These are phyloP conservation scores for Dioscorea zingiberensis DNA, from an alignment of 106 monocot genomes.

Conservation along the genomic window DNA sequence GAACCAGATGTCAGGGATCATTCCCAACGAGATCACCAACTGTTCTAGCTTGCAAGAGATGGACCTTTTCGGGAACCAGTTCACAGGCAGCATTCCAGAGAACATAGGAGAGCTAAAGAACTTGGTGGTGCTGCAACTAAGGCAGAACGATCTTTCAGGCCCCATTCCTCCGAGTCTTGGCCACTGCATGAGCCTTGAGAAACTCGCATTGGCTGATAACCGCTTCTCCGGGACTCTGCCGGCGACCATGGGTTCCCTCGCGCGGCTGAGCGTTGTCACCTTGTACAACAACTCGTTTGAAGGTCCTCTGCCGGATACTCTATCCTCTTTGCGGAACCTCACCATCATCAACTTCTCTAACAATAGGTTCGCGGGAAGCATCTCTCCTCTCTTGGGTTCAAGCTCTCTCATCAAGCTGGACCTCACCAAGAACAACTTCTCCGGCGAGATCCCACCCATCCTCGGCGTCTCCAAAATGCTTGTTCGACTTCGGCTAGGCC, in stretches of 20 bases:
- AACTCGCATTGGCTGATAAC: conserved; percentile 77
- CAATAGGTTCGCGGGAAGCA: conserved; percentile 71
- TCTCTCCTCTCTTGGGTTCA: conserved; percentile 54
- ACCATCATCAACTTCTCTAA: conserved; percentile 69
- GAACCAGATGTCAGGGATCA: conserved; percentile 75
- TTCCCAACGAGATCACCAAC: conserved; percentile 62
- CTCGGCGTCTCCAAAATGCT: conserved; percentile 36
- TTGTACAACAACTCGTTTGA: conserved; percentile 88
- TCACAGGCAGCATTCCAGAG: conserved; percentile 55
- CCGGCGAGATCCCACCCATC: conserved; percentile 44
- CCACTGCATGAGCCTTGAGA: conserved; percentile 52
- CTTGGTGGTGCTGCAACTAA: conserved; percentile 62
- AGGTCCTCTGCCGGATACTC: conserved; percentile 53
- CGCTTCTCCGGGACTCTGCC: conserved; percentile 60
- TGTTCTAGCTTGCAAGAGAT: conserved; percentile 68
- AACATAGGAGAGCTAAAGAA: conserved; percentile 63
- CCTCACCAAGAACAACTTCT: conserved; percentile 85
- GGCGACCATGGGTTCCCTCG: conserved; percentile 37
- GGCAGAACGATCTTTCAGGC: conserved; percentile 83
- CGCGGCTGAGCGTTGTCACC: conserved; percentile 49
- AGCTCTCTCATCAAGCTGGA: conserved; percentile 39
- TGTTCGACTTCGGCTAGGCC: conserved; percentile 53
- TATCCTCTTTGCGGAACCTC: conserved; percentile 48
- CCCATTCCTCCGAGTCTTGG: conserved; percentile 74
- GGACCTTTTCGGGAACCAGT: conserved; percentile 87